These are phyloP conservation scores for Phyllosticta capitalensis DNA, from an alignment of 2,329 filamentous ascomycete genomes.

Conservation along the genomic window DNA sequence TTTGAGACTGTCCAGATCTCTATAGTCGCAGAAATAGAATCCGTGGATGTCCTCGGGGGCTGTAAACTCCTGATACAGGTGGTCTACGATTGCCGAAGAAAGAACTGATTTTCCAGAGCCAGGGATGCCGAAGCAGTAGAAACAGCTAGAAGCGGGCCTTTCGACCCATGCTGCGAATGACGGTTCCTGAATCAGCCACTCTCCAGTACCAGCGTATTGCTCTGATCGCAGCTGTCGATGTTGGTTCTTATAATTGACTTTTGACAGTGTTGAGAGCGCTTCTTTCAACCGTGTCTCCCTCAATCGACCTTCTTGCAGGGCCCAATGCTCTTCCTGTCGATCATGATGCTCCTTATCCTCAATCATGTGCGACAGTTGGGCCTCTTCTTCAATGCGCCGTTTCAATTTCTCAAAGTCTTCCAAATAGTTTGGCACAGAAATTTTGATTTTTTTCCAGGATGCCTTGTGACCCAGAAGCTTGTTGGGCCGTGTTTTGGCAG, in stretches of 20 bases:
- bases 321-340: conserved; percentile 13
- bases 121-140: conserved; percentile 18
- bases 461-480: conserved; percentile 12
- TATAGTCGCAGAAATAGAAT: conserved; percentile 17
- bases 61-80: neutral
- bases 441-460: conserved; percentile 15
- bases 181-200: conserved; percentile 12
- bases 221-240: conserved; percentile 6
- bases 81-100: conserved; percentile 12
- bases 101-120: conserved; percentile 19
- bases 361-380: conserved; percentile 16
- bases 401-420: conserved; percentile 13
- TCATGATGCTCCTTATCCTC: conserved; percentile 13
- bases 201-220: conserved; percentile 14
- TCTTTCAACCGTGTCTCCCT: conserved; percentile 11
- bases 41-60: neutral
- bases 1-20: conserved; percentile 13
- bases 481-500: neutral
- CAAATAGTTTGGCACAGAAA: conserved; percentile 15
- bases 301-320: conserved; percentile 12
- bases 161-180: conserved; percentile 10
- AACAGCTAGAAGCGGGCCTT: conserved; percentile 9
- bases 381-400: conserved; percentile 16
- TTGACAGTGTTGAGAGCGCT: conserved; percentile 11
- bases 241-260: conserved; percentile 14